Evolutionary conservation across 2,329 filamentous ascomycete species (phyloP), one percentile per base, ranked within the genome.

Genomic region (Fonsecaea multimorphosa): DNA sequence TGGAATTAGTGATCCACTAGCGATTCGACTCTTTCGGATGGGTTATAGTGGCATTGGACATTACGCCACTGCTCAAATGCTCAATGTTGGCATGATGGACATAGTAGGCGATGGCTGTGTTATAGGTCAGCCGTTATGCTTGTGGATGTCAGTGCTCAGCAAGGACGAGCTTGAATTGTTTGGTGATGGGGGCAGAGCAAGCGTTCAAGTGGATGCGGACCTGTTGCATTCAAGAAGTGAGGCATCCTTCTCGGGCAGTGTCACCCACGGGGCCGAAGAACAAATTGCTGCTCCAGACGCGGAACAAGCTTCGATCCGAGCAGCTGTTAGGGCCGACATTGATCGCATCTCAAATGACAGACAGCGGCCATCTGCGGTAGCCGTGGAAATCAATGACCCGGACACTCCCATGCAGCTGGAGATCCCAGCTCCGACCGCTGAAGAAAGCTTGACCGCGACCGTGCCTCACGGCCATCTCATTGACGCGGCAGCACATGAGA

Each of bases 91-190:
- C 22, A 31, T 66, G 24, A 64, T 58, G 16, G 57, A 59, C 19
- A 24, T 40, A 46, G 22, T 70, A 22, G 55, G 46, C 14, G 49
- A 61, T 4, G 58, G 46, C 14, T 24, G 44, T 12, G 12, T 22
- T 12, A 49, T 40, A n/a, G 61, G 55, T 16, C 61, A 58, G 29
- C 67, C 69, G 4, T 53, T 70, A 14, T 66, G 67, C 54, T 36
- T 73, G 36, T 73, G 71, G 71, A 61, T 68, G 38, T 65, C 70
- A 14, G 63, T 70, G n/a, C 52, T 73, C 51, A 64, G 40, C 11
- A 55, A 68, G 38, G 65, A 68, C 19, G 71, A 72, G 12, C 29
- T 72, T 56, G 61, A 69, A 52, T 38, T 65, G 2, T 70, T 69
- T 54, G 67, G 64, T n/a, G 55, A 62, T 9, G 62, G 64, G 24